phyloP scores from a whole-genome alignment of 805 yeast species.

The Wickerhamiella sergipiensis region DNA sequence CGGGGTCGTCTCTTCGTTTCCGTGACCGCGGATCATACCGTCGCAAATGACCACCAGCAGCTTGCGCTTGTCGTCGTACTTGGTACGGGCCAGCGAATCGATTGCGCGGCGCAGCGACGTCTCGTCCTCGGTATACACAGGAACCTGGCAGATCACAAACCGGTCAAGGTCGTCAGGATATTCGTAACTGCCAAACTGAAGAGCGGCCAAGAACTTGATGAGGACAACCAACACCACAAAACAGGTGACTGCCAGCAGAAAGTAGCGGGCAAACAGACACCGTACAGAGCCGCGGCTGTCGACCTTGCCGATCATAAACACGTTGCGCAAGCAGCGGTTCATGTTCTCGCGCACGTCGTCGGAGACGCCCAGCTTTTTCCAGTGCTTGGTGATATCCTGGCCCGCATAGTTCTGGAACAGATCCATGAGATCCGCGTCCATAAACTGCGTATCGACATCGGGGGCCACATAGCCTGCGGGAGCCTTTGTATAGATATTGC shows the following conservation, averaged over 20 bases:
- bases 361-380: slow-evolving; percentile 17
- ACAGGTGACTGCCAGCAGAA: slow-evolving; percentile 27
- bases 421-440: slow-evolving; percentile 21
- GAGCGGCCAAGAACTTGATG: slow-evolving; percentile 29
- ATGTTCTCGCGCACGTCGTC: slow-evolving; percentile 17
- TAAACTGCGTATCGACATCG: slow-evolving; percentile 21
- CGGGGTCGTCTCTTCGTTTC: slow-evolving; percentile 45
- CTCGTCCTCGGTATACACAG: slow-evolving; percentile 51
- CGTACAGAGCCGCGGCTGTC: slow-evolving; percentile 28
- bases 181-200: slow-evolving; percentile 25
- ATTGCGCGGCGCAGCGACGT: slow-evolving; percentile 40
- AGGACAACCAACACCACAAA: slow-evolving; percentile 26
- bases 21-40: slow-evolving; percentile 49
- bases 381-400: slow-evolving; percentile 23
- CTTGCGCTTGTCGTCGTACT: slow-evolving; percentile 46
- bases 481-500: slow-evolving; percentile 22
- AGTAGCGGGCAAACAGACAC: slow-evolving; percentile 31
- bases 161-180: slow-evolving; percentile 28
- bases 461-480: slow-evolving; percentile 20
- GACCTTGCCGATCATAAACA: slow-evolving; percentile 29
- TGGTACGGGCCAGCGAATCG: slow-evolving; percentile 45
- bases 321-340: slow-evolving; percentile 26
- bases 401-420: slow-evolving; percentile 26
- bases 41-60: slow-evolving; percentile 44
- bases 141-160: slow-evolving; percentile 33